Evolutionary conservation across 345 rosid genomes (phyloP).

Genomic region (Eucalyptus polyanthemos): DNA sequence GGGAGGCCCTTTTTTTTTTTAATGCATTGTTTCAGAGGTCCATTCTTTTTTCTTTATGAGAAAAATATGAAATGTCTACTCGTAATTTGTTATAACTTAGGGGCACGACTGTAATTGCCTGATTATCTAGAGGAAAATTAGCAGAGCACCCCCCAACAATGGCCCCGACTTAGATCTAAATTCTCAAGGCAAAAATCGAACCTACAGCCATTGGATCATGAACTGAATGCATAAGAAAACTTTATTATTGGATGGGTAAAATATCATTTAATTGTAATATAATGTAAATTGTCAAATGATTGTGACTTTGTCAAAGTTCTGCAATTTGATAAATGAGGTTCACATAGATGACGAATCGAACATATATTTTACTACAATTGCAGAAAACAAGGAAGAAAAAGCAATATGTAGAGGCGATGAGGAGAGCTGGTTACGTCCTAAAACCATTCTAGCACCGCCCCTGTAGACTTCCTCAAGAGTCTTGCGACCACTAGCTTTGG

Average conservation of each 20-base stretch:
- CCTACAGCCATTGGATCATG: background rate
- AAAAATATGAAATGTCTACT: background rate
- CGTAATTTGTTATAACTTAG: background rate
- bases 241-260: background rate
- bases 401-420: background rate
- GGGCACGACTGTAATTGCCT: background rate
- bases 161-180: background rate
- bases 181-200: background rate
- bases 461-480: background rate
- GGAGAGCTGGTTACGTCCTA: background rate
- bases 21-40: background rate
- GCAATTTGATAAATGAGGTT: too few relatives aligned
- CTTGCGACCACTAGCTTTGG: too few relatives aligned
- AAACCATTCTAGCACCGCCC: background rate
- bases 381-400: background rate
- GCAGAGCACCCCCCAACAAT: background rate
- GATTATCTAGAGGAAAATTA: background rate
- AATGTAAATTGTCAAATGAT: background rate
- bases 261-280: background rate
- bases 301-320: background rate
- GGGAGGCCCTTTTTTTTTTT: too few relatives aligned
- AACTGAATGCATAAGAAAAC: background rate
- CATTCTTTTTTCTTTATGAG: background rate
- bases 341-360: too few relatives aligned
- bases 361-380: too few relatives aligned